Evolutionary conservation across 225 moss, liverwort and hornwort genomes (phyloP).

Genomic region (Pseudoscleropodium purum): DNA sequence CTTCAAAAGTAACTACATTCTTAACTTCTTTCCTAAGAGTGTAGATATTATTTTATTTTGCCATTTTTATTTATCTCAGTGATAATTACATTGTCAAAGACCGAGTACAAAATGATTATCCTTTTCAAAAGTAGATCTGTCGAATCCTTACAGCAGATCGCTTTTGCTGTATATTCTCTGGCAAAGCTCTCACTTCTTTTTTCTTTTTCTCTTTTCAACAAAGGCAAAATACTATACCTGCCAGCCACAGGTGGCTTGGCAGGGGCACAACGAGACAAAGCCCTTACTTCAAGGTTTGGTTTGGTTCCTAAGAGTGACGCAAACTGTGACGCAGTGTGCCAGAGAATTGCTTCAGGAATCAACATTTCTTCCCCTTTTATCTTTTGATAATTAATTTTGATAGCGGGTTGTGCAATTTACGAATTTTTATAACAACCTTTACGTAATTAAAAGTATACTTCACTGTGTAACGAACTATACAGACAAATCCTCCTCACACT

Average conservation of each 20-base stretch:
- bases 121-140: not conserved
- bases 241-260: no score
- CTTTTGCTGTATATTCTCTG: not conserved
- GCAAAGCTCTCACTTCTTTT: not conserved
- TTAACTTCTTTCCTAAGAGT: not conserved
- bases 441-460: not conserved
- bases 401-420: not conserved
- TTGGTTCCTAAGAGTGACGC: not conserved
- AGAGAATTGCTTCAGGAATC: not conserved
- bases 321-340: not conserved
- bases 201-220: no score
- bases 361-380: no score
- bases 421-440: not conserved
- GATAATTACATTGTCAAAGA: not conserved
- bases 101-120: not conserved
- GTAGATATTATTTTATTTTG: not conserved
- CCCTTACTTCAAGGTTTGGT: not conserved
- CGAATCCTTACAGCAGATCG: not conserved
- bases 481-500: not conserved
- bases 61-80: not conserved
- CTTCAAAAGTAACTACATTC: conserved; percentile 22
- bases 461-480: not conserved
- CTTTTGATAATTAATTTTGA: not conserved
- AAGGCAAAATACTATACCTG: no score
- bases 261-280: not conserved